Evolutionary conservation across 768 basidiomycete genomes (phyloP).

Genomic region (Suillus paluster): DNA sequence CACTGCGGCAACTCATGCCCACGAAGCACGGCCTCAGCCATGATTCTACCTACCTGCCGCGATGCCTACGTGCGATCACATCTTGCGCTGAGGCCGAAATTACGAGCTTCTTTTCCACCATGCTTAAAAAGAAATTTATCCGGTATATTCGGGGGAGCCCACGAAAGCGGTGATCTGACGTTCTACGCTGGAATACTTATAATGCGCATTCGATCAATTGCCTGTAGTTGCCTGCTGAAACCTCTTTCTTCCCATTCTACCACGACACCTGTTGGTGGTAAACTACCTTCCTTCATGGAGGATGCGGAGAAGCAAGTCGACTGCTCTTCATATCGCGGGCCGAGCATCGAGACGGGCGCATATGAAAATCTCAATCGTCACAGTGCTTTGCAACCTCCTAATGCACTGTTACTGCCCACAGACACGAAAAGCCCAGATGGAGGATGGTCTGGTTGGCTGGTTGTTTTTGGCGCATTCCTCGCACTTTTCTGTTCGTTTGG

Average conservation of each 20-base stretch:
- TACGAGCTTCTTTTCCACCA: slow-evolving; percentile 11
- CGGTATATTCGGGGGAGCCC: slow-evolving; percentile 28
- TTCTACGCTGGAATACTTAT: slow-evolving; percentile 24
- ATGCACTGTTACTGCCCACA: slow-evolving; percentile 18
- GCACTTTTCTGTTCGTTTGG: slow-evolving; percentile 74
- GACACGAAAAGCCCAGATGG: slow-evolving; percentile 25
- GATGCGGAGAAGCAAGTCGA: slow-evolving; percentile 34
- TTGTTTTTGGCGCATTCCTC: slow-evolving; percentile 66
- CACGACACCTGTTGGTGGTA: slow-evolving; percentile 12
- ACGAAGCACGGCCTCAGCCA: not conserved
- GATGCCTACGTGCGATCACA: not conserved
- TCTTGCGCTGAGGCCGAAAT: not conserved
- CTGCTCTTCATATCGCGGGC: slow-evolving; percentile 19
- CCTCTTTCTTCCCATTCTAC: slow-evolving; percentile 17
- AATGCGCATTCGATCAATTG: slow-evolving; percentile 16
- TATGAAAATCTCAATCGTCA: slow-evolving; percentile 23
- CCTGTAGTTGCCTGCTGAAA: slow-evolving; percentile 10
- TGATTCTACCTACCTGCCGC: not conserved
- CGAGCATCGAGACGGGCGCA: slow-evolving; percentile 26
- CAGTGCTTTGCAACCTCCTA: slow-evolving; percentile 28
- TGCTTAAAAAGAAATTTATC: slow-evolving; percentile 20
- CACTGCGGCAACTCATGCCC: not conserved
- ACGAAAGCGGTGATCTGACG: slow-evolving; percentile 27
- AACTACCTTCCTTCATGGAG: slow-evolving; percentile 21
- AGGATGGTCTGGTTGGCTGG: slow-evolving; percentile 44